phyloP scores from a whole-genome alignment of 2,329 filamentous ascomycete genomes.

The Sarocladiaceae sp. region DNA sequence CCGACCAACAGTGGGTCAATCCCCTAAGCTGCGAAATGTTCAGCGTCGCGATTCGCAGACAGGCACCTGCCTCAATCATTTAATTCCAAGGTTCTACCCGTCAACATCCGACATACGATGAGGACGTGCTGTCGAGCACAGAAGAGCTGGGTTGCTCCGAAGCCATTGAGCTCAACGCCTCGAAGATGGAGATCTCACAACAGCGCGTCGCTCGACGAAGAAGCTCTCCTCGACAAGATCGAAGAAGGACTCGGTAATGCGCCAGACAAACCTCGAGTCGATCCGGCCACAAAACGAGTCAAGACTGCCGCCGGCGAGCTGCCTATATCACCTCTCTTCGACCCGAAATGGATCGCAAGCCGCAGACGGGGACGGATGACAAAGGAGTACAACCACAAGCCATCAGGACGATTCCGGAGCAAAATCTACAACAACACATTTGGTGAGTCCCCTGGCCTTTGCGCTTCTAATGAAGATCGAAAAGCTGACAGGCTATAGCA shows the following conservation, averaged over 20 bases:
- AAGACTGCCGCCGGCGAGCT: slow-evolving; percentile 40
- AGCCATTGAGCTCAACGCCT: neutral
- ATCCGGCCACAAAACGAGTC: slow-evolving; percentile 38
- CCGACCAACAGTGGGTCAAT: neutral
- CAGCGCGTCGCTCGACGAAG: slow-evolving; percentile 21
- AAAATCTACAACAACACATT: slow-evolving; percentile 60
- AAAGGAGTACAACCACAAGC: slow-evolving; percentile 28
- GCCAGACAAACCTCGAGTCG: slow-evolving; percentile 26
- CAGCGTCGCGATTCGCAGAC: neutral
- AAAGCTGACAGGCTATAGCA: slow-evolving; percentile 36
- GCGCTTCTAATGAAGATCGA: neutral
- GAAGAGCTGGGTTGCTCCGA: neutral
- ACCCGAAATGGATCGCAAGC: slow-evolving; percentile 43
- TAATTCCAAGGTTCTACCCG: no score
- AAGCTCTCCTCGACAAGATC: slow-evolving; percentile 26
- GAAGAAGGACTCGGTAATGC: slow-evolving; percentile 26
- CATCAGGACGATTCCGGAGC: slow-evolving; percentile 46
- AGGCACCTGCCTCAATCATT: no score
- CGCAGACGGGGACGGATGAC: slow-evolving; percentile 38
- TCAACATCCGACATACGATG: neutral
- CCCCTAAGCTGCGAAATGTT: neutral
- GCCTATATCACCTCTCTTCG: slow-evolving; percentile 51
- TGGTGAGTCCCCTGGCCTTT: slow-evolving; percentile 39
- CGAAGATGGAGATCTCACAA: slow-evolving; percentile 30
- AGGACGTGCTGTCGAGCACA: neutral